A percentile compares a stretch with the other conserved stretches of the same genome.
Evolutionary conservation across 768 basidiomycete species (phyloP).

Genomic region (Leucocoprinus birnbaumii): DNA sequence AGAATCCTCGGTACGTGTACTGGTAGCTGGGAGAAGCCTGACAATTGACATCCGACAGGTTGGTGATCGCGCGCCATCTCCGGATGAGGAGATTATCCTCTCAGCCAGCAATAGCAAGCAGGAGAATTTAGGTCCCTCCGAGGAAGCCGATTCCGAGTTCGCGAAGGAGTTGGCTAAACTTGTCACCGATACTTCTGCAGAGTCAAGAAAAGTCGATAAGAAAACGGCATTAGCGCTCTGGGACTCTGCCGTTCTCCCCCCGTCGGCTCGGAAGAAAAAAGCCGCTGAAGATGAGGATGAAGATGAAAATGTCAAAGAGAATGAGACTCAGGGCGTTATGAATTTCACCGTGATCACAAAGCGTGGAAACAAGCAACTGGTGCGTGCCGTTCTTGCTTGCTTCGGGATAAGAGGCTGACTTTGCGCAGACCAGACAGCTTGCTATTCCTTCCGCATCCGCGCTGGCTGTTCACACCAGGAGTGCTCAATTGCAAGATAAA

Average conservation of each 20-base stretch:
- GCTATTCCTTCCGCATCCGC: conserved; percentile 86
- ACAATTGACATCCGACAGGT: conserved; percentile 31
- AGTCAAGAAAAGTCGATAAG: conserved; percentile 84
- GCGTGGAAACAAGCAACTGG: conserved; percentile 91
- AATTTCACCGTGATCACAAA: conserved; percentile 92
- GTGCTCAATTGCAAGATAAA: conserved; percentile 90
- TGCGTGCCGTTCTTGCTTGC: conserved; percentile 27
- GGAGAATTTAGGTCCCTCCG: conserved; percentile 77
- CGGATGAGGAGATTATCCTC: conserved; percentile 76
- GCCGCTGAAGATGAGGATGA: conserved; percentile 58
- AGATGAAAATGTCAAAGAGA: conserved; percentile 30
- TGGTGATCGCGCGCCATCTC: conserved; percentile 74
- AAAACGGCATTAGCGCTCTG: conserved; percentile 84
- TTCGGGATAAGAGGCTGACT: conserved; percentile 2
- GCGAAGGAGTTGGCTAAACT: conserved; percentile 95
- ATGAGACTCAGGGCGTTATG: conserved; percentile 53
- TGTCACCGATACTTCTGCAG: conserved; percentile 82
- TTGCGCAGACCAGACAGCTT: conserved; percentile 71
- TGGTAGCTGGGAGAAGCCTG: not conserved
- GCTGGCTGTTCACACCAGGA: conserved; percentile 86
- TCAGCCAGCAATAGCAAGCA: conserved; percentile 51
- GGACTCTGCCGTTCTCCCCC: conserved; percentile 81
- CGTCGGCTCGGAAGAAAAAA: conserved; percentile 63
- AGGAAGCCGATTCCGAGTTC: conserved; percentile 92
- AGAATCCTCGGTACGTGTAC: conserved; percentile 51